Percentiles rank a stretch among this genome's conserved stretches.
Evolutionary conservation across 176 grass and related monocot genomes (phyloP).

Genomic region (Oryza meyeriana): DNA sequence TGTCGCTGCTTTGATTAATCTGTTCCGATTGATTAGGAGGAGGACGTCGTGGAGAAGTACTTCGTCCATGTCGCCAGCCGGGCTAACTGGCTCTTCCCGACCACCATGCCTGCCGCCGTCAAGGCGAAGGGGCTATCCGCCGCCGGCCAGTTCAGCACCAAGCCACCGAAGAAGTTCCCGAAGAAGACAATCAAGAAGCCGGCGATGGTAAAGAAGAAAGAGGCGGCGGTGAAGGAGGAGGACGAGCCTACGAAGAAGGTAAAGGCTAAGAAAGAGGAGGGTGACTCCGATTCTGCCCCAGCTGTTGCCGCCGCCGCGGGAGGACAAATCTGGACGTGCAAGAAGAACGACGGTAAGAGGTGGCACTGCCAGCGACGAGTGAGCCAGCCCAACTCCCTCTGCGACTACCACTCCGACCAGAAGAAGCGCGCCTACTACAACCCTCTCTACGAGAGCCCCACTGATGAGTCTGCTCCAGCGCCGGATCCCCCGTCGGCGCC

Average conservation of each 20-base stretch:
- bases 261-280: constrained; percentile 24
- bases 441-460: neutral
- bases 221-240: neutral
- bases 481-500: neutral
- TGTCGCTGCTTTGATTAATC: neutral
- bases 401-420: constrained; percentile 33
- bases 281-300: too few species aligned
- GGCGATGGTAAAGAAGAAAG: neutral
- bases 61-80: constrained; percentile 7
- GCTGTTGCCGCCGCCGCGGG: neutral
- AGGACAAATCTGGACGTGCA: constrained; percentile 1
- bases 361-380: constrained; percentile 32
- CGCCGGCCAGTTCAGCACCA: neutral
- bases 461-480: neutral
- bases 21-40: constrained; percentile 30
- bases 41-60: constrained; percentile 29
- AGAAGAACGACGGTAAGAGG: constrained; percentile 52
- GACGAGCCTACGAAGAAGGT: neutral
- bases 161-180: neutral
- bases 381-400: constrained; percentile 34
- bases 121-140: neutral
- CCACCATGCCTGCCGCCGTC: neutral
- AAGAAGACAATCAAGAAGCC: neutral
- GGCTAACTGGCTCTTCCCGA: constrained; percentile 28
- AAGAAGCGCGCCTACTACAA: constrained; percentile 16